Conservation (phyloP, 768 basidiomycete species). For the Dictyophora rubrovolvata region DNA sequence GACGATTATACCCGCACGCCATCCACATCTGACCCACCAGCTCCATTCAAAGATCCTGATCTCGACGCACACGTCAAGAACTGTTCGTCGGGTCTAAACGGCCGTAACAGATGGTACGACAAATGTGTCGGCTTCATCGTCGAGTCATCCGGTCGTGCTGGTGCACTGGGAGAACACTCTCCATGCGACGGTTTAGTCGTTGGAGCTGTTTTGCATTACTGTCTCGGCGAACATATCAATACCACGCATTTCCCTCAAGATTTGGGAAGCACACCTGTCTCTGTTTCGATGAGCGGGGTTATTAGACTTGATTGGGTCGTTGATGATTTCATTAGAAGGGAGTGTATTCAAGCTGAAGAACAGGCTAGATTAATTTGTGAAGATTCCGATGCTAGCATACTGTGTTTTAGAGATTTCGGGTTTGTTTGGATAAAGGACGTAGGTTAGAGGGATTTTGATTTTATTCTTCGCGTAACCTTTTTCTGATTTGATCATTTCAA, state of each 20-base stretch:
- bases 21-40: constrained; percentile 19
- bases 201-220: constrained; percentile 77
- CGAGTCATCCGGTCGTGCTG: constrained; percentile 76
- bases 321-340: constrained; percentile 45
- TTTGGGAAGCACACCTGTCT: constrained; percentile 6
- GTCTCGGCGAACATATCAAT: constrained; percentile 60
- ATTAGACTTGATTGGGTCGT: constrained; percentile 64
- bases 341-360: constrained; percentile 47
- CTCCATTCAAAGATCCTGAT: constrained; percentile 25
- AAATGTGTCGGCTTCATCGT: constrained; percentile 77
- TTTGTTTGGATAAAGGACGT: constrained; percentile 74
- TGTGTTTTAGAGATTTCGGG: constrained; percentile 79
- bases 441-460: constrained; percentile 36
- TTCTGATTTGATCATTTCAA: neutral
- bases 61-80: constrained; percentile 70
- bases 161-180: constrained; percentile 85
- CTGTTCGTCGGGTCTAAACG: constrained; percentile 54
- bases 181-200: constrained; percentile 86
- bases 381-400: constrained; percentile 75
- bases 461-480: neutral
- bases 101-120: constrained; percentile 83
- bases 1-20: constrained; percentile 56
- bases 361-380: constrained; percentile 50
- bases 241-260: constrained; percentile 28
- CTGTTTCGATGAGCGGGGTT: constrained; percentile 31